Conservation (phyloP, 257 asterid genomes). For the Anisodus tanguticus region DNA sequence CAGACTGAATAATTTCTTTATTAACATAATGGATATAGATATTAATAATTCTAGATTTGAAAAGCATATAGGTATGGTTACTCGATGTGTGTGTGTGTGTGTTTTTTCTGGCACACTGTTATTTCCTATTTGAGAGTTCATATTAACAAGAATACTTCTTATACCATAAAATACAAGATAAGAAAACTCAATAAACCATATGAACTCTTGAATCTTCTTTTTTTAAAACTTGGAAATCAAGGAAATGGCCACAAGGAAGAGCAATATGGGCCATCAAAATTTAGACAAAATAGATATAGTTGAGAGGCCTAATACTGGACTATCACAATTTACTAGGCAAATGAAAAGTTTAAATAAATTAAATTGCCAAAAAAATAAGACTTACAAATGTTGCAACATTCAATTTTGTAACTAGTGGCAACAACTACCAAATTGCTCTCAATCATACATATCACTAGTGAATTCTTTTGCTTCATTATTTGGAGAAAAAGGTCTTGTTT, state of each 20-base stretch:
- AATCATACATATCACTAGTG: neutral
- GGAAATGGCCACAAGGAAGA: neutral
- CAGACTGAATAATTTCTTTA: neutral
- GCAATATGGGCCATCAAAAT: neutral
- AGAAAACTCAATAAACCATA: no score
- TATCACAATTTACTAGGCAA: no score
- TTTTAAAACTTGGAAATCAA: neutral
- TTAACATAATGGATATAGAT: neutral
- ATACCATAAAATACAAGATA: no score
- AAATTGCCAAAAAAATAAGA: neutral
- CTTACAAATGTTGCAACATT: slow-evolving; percentile 13
- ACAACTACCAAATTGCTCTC: neutral
- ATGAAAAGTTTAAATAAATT: slow-evolving; percentile 9
- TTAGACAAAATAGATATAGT: neutral
- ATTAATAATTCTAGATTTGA: neutral
- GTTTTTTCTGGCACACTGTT: no score
- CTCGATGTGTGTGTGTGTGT: no score
- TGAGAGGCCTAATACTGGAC: no score
- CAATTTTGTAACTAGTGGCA: neutral
- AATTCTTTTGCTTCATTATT: slow-evolving; percentile 20
- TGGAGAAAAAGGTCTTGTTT: slow-evolving; percentile 14
- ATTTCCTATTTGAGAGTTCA: no score
- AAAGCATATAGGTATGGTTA: no score
- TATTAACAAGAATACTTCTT: neutral
- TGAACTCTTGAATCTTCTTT: no score